A percentile compares a stretch with the other conserved stretches of the same genome.
Evolutionary conservation across 1,284 basidiomycete genomes (phyloP).

Genomic region (Malassezia caprae): DNA sequence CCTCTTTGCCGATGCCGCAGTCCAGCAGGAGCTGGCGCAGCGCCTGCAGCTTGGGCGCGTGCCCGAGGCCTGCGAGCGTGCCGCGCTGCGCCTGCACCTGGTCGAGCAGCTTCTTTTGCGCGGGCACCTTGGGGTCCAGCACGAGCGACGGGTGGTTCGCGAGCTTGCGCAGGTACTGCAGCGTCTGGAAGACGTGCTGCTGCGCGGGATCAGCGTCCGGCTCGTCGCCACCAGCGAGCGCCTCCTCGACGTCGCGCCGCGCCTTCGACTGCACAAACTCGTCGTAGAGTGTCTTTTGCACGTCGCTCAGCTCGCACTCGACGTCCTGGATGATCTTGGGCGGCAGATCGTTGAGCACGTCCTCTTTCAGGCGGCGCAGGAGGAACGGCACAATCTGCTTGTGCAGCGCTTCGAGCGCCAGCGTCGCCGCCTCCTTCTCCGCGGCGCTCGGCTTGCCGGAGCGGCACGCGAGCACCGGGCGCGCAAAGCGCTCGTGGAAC

Average conservation of each 20-base stretch:
- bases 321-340: constrained; percentile 99
- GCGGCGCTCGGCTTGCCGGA: constrained; percentile 80
- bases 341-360: constrained; percentile 87
- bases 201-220: constrained; percentile 38
- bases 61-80: constrained; percentile 64
- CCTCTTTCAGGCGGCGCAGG: constrained; percentile 88
- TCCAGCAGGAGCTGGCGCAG: constrained; percentile 51
- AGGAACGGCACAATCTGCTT: constrained; percentile 99
- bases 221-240: constrained; percentile 50
- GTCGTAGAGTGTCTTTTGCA: constrained; percentile 62
- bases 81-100: constrained; percentile 51
- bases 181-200: constrained; percentile 51
- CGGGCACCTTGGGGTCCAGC: constrained; percentile 26
- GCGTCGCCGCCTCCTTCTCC: constrained; percentile 67
- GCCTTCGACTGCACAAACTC: constrained; percentile 60
- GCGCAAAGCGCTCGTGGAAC: constrained; percentile 92
- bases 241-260: constrained; percentile 51
- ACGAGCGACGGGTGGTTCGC: constrained; percentile 78
- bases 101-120: constrained; percentile 57
- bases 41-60: constrained; percentile 89
- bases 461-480: constrained; percentile 86
- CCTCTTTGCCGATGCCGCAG: constrained; percentile 74
- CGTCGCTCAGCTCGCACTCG: constrained; percentile 80
- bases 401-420: constrained; percentile 89
- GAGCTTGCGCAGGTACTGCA: constrained; percentile 93